Base-by-base conservation (phyloP, 345 rosid genomes). In the Eucalyptus virginea region DNA sequence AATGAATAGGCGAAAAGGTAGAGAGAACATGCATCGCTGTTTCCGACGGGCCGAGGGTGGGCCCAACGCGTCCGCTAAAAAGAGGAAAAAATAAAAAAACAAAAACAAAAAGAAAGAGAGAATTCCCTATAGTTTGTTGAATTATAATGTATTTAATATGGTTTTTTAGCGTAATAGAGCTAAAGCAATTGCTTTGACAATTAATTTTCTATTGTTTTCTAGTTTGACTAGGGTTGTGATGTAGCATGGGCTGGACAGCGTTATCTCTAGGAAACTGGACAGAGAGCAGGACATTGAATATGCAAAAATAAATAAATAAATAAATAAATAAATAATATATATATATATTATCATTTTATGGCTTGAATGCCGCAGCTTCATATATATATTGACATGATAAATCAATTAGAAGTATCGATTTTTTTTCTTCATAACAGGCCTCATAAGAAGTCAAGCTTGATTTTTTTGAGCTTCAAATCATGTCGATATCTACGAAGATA, bases 31-130 rank as follows among this genome's bases (percentile, higher is more conserved):
- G 87, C 58, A 6, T 86, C 62, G 54, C 87, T 86, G 26, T 86
- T 86, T 47, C 87, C 87, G 62, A 86, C 88, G 88, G 60, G 65
- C 42, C 62, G 54, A 24, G 65, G 18, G 28, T 16, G 30, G 56
- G 67, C 45, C 83, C 83, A 37, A 5, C 26, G 9, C 47, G 24
- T 24, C 42, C 9, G 2, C 83, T 21, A 1, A 77, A 77, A 37
- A 37, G 26, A 34, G 1, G 5, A 15, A 15, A 65, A 65, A 15
- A 14, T 0, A 1, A 8, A 3, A 52, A 10, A 23, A 56, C 1
- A 51, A 12, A 62, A 62, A 62, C 4, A 62, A 62, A 28, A 52
- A 52, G 26, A 52, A 8, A 4, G 58, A 60, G 4, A 15, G 10
- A 65, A 65, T 65, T 65, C 3, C 19, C 15, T 5, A 6, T 28